Evolutionary conservation across 2,329 filamentous ascomycete genomes (phyloP), one percentile per base, ranked within the genome.

Genomic region (Podosphaera aphanis): DNA sequence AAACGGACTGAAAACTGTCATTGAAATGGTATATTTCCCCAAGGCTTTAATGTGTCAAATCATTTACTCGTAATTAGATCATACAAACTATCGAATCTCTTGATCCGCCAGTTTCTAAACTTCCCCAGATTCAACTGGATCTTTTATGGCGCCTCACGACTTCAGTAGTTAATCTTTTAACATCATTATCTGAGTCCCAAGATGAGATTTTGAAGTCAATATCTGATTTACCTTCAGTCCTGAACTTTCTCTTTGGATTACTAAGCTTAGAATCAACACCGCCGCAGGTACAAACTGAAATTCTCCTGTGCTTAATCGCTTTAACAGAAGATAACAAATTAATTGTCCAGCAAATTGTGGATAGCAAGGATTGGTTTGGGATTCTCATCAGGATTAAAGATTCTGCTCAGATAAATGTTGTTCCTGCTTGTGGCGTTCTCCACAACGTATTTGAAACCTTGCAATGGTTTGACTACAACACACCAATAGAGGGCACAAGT

Each of bases 371-470:
- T 19, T 68, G 66, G 54, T 69, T 74, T 49, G 64, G 68, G 15
- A 59, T 63, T 3, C 61, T 79, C 23, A 55, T 67, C 25, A 56
- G 63, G 18, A 59, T 76, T 40, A 68, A 66, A 48, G 62, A 66
- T 18, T 58, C 63, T n/a, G 61, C 61, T 29, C 67, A 62, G 25
- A 60, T 67, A 16, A 66, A 66, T 47, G 68, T 67, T 1, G 66
- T 77, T 29, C 60, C 76, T 7, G 67, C 73, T 6, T 78, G 73
- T 44, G 70, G 71, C 13, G 64, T 76, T 19, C 63, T 79, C 11
- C 75, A 79, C 57, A 77, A 77, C 50, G 59, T 79, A 31, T 77
- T 74, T 55, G 59, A 66, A 5, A 62, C 65, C 2, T 63, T 71
- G 52, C 60, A 66, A 47, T 72, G 68, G 68, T 64, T 66, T 27